phyloP scores from a whole-genome alignment of 352 stramenopile species.

The Phytophthora pini region DNA sequence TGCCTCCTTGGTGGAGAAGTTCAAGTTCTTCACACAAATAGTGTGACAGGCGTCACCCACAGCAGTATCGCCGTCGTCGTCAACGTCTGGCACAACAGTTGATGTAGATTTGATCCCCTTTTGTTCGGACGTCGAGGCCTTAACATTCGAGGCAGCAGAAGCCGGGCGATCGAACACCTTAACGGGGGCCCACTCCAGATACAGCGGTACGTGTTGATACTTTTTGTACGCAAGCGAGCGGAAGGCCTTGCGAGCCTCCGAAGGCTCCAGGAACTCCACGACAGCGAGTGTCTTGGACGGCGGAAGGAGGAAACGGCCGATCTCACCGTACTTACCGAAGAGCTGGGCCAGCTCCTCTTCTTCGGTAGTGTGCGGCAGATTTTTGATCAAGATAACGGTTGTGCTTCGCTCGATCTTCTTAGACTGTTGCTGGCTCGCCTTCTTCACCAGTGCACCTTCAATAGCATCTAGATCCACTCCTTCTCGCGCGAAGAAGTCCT shows the following conservation, averaged over 20 bases:
- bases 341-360: conserved; percentile 95
- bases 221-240: conserved; percentile 97
- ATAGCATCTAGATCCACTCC: conserved; percentile 95
- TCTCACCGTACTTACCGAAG: conserved; percentile 92
- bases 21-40: conserved; percentile 99
- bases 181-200: conserved; percentile 98
- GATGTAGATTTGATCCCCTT: conserved; percentile 68
- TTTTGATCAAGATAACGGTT: conserved; percentile 98
- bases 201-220: conserved; percentile 98
- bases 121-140: conserved; percentile 24
- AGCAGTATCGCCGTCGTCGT: conserved; percentile 72
- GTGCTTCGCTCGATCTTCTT: conserved; percentile 92
- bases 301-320: conserved; percentile 90
- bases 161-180: conserved; percentile 74
- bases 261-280: conserved; percentile 96
- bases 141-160: conserved; percentile 17
- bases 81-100: conserved; percentile 56
- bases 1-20: conserved; percentile 95
- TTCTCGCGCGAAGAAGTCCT: conserved; percentile 95
- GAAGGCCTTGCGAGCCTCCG: conserved; percentile 96
- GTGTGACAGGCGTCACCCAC: conserved; percentile 78
- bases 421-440: conserved; percentile 43
- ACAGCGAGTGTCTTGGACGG: conserved; percentile 96
- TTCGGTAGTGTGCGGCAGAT: conserved; percentile 96
- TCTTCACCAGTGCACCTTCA: conserved; percentile 83